A percentile compares a stretch with the other conserved stretches of the same genome.
Conservation (phyloP, 306 rosid species). For the Prinsepia uniflora region DNA sequence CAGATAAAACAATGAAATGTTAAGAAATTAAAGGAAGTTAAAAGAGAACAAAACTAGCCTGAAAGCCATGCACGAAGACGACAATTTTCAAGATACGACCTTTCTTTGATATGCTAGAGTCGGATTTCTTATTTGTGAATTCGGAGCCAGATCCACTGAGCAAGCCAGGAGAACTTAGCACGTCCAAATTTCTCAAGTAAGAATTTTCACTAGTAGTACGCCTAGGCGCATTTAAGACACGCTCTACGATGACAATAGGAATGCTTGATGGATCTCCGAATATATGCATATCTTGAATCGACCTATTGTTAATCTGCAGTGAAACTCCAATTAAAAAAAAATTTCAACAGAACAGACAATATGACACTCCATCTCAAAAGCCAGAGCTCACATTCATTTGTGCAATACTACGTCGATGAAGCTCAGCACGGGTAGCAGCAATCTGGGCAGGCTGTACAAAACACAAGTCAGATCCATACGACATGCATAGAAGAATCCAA, state of each 20-base stretch:
- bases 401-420: slow-evolving; percentile 77
- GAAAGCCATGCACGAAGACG: slow-evolving; percentile 96
- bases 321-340: slow-evolving; percentile 20
- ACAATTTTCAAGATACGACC: slow-evolving; percentile 68
- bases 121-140: slow-evolving; percentile 32
- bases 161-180: slow-evolving; percentile 35
- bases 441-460: slow-evolving; percentile 65
- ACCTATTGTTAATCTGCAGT: slow-evolving; percentile 70
- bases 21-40: not conserved
- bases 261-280: slow-evolving; percentile 69
- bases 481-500: slow-evolving; percentile 7
- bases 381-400: slow-evolving; percentile 71
- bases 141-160: slow-evolving; percentile 34
- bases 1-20: not conserved
- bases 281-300: slow-evolving; percentile 90
- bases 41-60: slow-evolving; percentile 57
- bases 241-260: slow-evolving; percentile 84
- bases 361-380: slow-evolving; percentile 14
- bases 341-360: not conserved
- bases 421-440: slow-evolving; percentile 79
- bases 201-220: slow-evolving; percentile 64
- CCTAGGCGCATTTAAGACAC: slow-evolving; percentile 72
- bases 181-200: slow-evolving; percentile 44
- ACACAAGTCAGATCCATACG: slow-evolving; percentile 17
- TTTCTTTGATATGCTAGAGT: slow-evolving; percentile 32